A percentile compares a stretch with the other conserved stretches of the same genome.
These are phyloP conservation scores for Trichoderma atroviride DNA, from an alignment of 2,329 filamentous ascomycete genomes.

Conservation along the genomic window DNA sequence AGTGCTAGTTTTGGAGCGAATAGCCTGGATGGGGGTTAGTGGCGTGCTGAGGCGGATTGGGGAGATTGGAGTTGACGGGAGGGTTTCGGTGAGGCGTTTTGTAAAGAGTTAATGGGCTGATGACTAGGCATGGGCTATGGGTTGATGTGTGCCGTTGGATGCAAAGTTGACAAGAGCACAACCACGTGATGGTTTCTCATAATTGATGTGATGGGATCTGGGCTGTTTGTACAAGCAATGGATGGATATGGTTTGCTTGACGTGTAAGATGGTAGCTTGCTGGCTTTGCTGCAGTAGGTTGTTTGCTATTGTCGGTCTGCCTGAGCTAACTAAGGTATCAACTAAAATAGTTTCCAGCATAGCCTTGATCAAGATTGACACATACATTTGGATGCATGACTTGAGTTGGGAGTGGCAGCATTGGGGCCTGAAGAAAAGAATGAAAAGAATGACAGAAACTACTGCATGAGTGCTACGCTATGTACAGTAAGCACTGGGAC, in stretches of 20 bases:
- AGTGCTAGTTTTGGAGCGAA: not conserved
- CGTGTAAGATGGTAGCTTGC: not conserved
- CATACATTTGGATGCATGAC: not conserved
- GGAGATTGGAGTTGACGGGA: not conserved
- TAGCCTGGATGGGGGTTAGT: constrained; percentile 4
- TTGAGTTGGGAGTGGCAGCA: not conserved
- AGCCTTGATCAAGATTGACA: not conserved
- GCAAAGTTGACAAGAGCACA: not conserved
- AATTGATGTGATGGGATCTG: not conserved
- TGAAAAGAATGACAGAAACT: not conserved
- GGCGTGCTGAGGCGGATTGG: not conserved
- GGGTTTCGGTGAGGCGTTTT: not conserved
- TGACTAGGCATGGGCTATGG: not conserved
- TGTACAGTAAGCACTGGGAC: not conserved
- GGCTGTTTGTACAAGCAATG: not conserved
- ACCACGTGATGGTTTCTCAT: not conserved
- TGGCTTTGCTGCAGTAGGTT: not conserved
- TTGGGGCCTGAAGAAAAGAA: not conserved
- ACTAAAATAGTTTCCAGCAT: not conserved
- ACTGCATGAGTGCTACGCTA: not conserved
- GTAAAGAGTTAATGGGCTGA: not conserved
- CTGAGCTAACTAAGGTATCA: constrained; percentile 4
- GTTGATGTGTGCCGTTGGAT: not conserved
- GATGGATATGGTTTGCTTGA: not conserved
- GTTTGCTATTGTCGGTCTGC: not conserved